A percentile compares a stretch with the other conserved stretches of the same genome.
Evolutionary conservation across 2,329 filamentous ascomycete genomes (phyloP).

Genomic region (Xylogone sp.): DNA sequence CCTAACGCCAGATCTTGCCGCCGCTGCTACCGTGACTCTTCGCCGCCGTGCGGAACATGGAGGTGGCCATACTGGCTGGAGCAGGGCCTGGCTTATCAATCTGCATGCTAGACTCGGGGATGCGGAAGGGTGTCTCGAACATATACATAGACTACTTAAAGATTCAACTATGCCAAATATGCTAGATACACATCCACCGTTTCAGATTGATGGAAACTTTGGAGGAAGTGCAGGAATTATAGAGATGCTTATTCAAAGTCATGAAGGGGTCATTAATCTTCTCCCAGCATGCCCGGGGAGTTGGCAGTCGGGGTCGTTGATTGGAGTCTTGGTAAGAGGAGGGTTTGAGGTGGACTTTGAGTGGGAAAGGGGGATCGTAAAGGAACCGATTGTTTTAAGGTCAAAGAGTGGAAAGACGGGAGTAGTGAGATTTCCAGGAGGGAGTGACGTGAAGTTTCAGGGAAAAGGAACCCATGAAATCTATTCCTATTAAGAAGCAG

Average conservation of each 20-base stretch:
- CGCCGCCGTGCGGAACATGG: constrained; percentile 32
- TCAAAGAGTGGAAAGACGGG: constrained; percentile 5
- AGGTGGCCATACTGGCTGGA: constrained; percentile 44
- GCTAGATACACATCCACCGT: constrained; percentile 41
- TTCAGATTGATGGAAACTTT: constrained; percentile 49
- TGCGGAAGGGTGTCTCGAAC: constrained; percentile 30
- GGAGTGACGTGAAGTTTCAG: constrained; percentile 2
- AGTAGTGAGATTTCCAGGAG: constrained; percentile 9
- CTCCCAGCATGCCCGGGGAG: constrained; percentile 34
- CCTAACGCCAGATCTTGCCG: constrained; percentile 27
- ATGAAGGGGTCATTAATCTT: constrained; percentile 30
- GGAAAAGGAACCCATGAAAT: constrained; percentile 8
- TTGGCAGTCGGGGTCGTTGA: constrained; percentile 32
- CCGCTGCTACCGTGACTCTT: constrained; percentile 25
- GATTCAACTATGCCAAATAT: constrained; percentile 41
- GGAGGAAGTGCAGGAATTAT: constrained; percentile 43
- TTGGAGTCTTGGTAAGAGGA: constrained; percentile 30
- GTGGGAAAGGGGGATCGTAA: constrained; percentile 28
- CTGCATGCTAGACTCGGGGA: constrained; percentile 40
- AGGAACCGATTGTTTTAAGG: constrained; percentile 12
- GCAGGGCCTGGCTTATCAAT: constrained; percentile 42
- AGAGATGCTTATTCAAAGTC: constrained; percentile 40
- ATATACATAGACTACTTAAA: constrained; percentile 35
- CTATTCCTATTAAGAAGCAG: constrained; percentile 4
- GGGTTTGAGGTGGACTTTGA: constrained; percentile 34